Evolutionary conservation across 1,284 basidiomycete genomes (phyloP).

Genomic region (Tilletia caries): DNA sequence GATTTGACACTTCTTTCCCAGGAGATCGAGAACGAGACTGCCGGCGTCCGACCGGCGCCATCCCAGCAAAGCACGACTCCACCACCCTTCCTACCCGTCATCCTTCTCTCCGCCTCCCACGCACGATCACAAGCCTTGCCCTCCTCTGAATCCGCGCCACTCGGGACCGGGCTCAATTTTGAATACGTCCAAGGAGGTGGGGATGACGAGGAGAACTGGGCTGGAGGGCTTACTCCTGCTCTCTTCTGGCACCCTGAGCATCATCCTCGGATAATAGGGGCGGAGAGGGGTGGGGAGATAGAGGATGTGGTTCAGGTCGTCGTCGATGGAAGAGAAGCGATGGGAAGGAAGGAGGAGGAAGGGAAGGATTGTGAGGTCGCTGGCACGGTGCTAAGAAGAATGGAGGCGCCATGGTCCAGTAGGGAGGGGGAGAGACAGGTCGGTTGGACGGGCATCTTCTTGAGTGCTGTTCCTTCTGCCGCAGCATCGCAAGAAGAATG

Average conservation of each 20-base stretch:
- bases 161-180: conserved; percentile 52
- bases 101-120: conserved; percentile 16
- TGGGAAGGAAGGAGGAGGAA: background rate
- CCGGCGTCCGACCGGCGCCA: no score
- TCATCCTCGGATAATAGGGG: background rate
- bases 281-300: conserved; percentile 57
- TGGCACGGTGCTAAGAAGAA: no score
- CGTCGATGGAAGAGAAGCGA: conserved; percentile 41
- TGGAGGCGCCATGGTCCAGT: background rate
- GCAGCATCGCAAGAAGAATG: no score
- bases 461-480: background rate
- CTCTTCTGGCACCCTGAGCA: conserved; percentile 65
- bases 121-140: background rate
- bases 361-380: no score
- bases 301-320: conserved; percentile 59
- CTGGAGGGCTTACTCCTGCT: conserved; percentile 69
- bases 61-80: background rate
- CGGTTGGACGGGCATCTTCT: conserved; percentile 13
- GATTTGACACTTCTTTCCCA: background rate
- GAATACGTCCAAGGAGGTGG: conserved; percentile 82
- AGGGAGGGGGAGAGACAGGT: background rate
- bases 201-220: conserved; percentile 84
- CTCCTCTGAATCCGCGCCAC: background rate
- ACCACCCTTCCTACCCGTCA: conserved; percentile 11
- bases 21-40: background rate